These are phyloP conservation scores for Crataegus laevigata DNA, from an alignment of 306 rosid species.

Conservation along the genomic window DNA sequence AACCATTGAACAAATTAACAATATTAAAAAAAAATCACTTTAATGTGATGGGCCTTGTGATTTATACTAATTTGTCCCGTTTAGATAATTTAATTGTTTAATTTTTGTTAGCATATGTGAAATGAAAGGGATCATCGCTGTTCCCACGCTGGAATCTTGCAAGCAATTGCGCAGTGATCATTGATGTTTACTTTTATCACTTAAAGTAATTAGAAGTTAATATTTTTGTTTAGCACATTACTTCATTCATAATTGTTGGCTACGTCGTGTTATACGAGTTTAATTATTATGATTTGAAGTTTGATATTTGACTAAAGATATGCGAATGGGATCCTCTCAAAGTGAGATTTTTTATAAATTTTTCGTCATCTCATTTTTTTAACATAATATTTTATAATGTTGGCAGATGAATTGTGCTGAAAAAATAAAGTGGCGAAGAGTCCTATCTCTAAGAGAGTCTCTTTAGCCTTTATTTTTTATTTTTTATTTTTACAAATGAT, in stretches of 20 bases:
- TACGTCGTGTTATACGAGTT: background rate
- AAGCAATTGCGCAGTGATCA: background rate
- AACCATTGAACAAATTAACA: background rate
- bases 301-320: background rate
- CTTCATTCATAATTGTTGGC: background rate
- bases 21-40: background rate
- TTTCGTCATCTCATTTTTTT: fast-evolving
- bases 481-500: too few species aligned
- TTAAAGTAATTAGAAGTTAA: background rate
- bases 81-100: background rate
- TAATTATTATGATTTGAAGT: background rate
- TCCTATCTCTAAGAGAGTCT: too few species aligned
- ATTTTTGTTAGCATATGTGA: background rate
- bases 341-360: too few species aligned
- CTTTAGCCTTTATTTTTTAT: too few species aligned
- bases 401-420: fast-evolving
- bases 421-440: too few species aligned
- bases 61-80: background rate
- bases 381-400: too few species aligned
- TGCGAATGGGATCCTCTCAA: fast-evolving
- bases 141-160: background rate
- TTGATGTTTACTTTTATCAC: background rate
- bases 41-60: background rate
- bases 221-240: background rate
- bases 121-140: background rate